Conservation (phyloP, 1,139 yeast genomes). For the Lodderomyces margitis region DNA sequence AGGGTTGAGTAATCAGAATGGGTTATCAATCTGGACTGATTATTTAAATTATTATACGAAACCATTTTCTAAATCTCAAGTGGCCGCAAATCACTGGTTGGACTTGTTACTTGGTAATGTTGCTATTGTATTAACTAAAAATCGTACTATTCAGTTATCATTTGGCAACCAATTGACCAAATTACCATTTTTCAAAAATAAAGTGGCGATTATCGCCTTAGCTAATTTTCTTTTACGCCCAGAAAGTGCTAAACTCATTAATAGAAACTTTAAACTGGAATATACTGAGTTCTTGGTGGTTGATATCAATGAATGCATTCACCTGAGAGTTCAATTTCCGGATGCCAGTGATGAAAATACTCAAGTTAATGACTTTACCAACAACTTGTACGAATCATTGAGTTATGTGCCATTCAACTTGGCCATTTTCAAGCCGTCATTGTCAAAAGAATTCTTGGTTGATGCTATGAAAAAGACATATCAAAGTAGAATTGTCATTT, state of each 20-base stretch:
- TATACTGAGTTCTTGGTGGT: constrained; percentile 27
- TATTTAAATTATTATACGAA: constrained; percentile 26
- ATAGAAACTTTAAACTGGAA: constrained; percentile 29
- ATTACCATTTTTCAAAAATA: constrained; percentile 28
- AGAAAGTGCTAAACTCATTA: constrained; percentile 22
- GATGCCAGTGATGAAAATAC: constrained; percentile 26
- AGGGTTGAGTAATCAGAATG: constrained; percentile 24
- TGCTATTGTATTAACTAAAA: constrained; percentile 22
- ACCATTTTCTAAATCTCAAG: constrained; percentile 35
- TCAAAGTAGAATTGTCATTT: constrained; percentile 37
- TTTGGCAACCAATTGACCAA: constrained; percentile 21
- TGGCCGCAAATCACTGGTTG: constrained; percentile 42
- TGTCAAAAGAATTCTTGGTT: constrained; percentile 34
- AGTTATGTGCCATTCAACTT: constrained; percentile 23
- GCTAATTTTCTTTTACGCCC: constrained; percentile 30
- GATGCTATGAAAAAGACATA: constrained; percentile 34
- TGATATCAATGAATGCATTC: constrained; percentile 23
- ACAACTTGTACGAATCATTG: constrained; percentile 33
- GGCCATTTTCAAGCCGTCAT: constrained; percentile 24
- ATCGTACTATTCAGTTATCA: constrained; percentile 21
- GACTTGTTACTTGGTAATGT: constrained; percentile 29
- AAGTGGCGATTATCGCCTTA: constrained; percentile 27
- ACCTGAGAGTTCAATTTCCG: constrained; percentile 28
- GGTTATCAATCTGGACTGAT: constrained; percentile 28
- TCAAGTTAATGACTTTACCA: constrained; percentile 28